These are phyloP conservation scores for Chrysoporthe puriensis DNA, from an alignment of 2,329 filamentous ascomycete species.

Conservation along the genomic window DNA sequence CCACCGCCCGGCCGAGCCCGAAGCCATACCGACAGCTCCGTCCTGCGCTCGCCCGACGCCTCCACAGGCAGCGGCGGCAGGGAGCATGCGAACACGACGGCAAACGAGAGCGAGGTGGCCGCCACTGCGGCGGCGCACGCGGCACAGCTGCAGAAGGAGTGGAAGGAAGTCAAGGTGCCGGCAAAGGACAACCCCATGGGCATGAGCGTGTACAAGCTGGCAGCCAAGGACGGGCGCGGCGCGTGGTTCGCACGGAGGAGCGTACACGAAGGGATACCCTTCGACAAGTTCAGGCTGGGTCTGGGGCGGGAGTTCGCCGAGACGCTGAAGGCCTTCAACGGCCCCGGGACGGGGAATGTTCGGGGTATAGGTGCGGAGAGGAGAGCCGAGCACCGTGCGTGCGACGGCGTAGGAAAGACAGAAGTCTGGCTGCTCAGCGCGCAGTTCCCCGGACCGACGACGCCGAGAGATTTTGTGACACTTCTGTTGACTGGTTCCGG, in stretches of 20 bases:
- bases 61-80: slow-evolving; percentile 50
- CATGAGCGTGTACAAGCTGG: slow-evolving; percentile 79
- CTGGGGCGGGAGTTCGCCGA: slow-evolving; percentile 80
- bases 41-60: slow-evolving; percentile 52
- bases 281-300: slow-evolving; percentile 76
- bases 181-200: slow-evolving; percentile 74
- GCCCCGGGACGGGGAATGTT: slow-evolving; percentile 74
- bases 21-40: slow-evolving; percentile 58
- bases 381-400: slow-evolving; percentile 65
- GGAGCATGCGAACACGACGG: slow-evolving; percentile 34
- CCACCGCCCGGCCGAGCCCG: slow-evolving; percentile 55
- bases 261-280: slow-evolving; percentile 77
- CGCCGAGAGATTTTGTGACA: slow-evolving; percentile 86
- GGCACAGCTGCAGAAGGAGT: slow-evolving; percentile 71
- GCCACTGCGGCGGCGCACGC: slow-evolving; percentile 45
- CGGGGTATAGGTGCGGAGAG: slow-evolving; percentile 84
- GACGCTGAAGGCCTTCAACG: slow-evolving; percentile 59
- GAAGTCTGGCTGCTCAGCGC: slow-evolving; percentile 86
- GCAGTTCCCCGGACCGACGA: slow-evolving; percentile 86
- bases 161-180: slow-evolving; percentile 81
- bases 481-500: slow-evolving; percentile 63
- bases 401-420: slow-evolving; percentile 62
- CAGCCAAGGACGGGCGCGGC: slow-evolving; percentile 78
- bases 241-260: slow-evolving; percentile 89
- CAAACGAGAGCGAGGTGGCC: slow-evolving; percentile 27